Conservation (phyloP, 257 asterid genomes). For the Nemophila menziesii region DNA sequence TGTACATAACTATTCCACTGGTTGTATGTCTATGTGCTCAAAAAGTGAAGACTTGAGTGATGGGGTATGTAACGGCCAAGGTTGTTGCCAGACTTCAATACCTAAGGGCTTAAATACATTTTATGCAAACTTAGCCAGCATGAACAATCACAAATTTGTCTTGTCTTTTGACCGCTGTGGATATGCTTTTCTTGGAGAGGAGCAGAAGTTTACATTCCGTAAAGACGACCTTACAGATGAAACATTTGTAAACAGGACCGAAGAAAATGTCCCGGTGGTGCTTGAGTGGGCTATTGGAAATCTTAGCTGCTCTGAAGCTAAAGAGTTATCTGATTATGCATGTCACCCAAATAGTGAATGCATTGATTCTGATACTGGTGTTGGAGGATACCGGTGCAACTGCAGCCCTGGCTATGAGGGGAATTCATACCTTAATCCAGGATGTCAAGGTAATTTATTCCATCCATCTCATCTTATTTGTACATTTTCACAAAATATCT, state of each 20-base stretch:
- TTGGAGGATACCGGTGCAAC: conserved; percentile 43
- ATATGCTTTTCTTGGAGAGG: conserved; percentile 40
- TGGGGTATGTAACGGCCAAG: background rate
- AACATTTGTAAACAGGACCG: conserved; percentile 19
- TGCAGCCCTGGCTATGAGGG: conserved; percentile 45
- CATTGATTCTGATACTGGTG: conserved; percentile 28
- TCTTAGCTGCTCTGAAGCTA: conserved; percentile 26
- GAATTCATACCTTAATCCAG: conserved; percentile 37
- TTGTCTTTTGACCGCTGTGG: conserved; percentile 34
- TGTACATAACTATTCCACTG: conserved; percentile 1
- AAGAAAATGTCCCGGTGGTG: conserved; percentile 27
- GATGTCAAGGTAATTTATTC: conserved; percentile 27
- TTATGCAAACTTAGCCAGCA: background rate
- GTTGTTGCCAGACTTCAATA: no score
- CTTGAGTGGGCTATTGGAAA: conserved; percentile 60
- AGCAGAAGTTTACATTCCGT: conserved; percentile 21
- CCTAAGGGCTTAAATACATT: conserved; percentile 26
- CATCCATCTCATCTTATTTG: no score
- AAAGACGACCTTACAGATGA: conserved; percentile 18
- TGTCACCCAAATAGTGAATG: conserved; percentile 34
- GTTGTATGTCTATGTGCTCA: background rate
- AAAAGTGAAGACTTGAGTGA: background rate
- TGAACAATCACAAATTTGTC: conserved; percentile 3
- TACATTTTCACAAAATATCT: no score
- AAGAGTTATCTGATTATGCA: conserved; percentile 10